Evolutionary conservation across 2,329 filamentous ascomycete species (phyloP), one percentile per base, ranked within the genome.

Genomic region (Phaeosphaeriaceae sp.): DNA sequence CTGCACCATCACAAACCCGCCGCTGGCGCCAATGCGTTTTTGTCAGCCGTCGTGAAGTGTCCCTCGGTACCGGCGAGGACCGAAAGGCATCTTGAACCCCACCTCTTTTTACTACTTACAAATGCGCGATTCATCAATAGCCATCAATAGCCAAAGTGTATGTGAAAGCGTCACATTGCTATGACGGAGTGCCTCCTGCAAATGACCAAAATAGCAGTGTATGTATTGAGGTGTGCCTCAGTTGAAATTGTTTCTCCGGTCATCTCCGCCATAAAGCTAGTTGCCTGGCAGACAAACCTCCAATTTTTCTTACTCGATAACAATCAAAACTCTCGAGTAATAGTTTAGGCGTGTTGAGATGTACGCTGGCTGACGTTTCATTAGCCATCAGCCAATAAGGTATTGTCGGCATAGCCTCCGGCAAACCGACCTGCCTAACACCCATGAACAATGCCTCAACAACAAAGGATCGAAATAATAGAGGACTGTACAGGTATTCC

Each of bases 301-400:
- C 49, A 40, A 52, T 63, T 67, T 65, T 54, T 53, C 50, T 71
- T 62, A 70, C 66, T 71, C 67, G 66, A 72, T 70, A 38, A 41
- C 34, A 63, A 52, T 20, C 34, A 36, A 56, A 59, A 58, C 42
- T 48, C 68, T 71, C 64, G 68, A 71, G 67, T 71, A 71, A 71
- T 65, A 18, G 21, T 42, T 16, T 42, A 54, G 46, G 46, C 52
- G 55, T 58, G 56, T 61, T 61, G 52, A 59, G 54, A 63, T 26
- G 52, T 60, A 61, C 56, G 61, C 56, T 54, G 52, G 56, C 61
- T 67, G 60, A 61, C 60, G 51, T 43, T 38, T 52, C 51, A 26
- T 50, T 64, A 64, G 63, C 58, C 56, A 58, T 50, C 64, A 64
- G 63, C 58, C 56, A 58, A 47, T 48, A 50, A 63, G 54, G 56